These are phyloP conservation scores for Leccinum pachyderme DNA, from an alignment of 1,284 basidiomycete genomes.

Conservation along the genomic window DNA sequence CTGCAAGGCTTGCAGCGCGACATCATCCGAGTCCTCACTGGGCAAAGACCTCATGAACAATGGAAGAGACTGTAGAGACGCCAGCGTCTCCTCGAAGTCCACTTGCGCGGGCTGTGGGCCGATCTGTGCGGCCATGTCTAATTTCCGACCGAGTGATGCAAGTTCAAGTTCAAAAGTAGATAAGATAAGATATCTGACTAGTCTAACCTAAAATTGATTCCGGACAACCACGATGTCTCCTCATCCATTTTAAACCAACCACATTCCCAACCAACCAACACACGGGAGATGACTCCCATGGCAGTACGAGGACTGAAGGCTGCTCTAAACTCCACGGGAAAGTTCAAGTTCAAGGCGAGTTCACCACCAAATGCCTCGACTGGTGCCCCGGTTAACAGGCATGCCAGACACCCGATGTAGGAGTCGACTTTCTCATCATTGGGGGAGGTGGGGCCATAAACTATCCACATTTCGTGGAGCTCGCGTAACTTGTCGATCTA, in stretches of 20 bases:
- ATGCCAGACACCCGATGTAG: constrained; percentile 61
- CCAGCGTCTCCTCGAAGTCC: constrained; percentile 46
- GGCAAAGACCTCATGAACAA: constrained; percentile 94
- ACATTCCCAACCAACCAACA: background rate
- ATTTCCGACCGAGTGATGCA: background rate
- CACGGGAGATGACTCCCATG: constrained; percentile 22
- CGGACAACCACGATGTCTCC: background rate
- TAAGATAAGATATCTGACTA: constrained; percentile 18
- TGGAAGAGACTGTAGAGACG: constrained; percentile 60
- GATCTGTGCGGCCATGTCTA: constrained; percentile 20
- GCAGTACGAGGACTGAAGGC: constrained; percentile 51
- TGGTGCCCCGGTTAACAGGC: background rate
- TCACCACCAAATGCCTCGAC: background rate
- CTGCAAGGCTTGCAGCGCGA: constrained; percentile 80
- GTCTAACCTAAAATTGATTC: background rate
- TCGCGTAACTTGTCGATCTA: background rate
- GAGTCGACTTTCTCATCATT: constrained; percentile 89
- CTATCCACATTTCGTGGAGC: background rate
- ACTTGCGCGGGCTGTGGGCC: constrained; percentile 39
- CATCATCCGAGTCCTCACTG: constrained; percentile 58
- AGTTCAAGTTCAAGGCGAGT: constrained; percentile 60
- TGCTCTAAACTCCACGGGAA: constrained; percentile 60
- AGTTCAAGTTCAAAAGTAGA: background rate
- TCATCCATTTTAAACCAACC: background rate
- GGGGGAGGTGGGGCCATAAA: constrained; percentile 69